These are phyloP conservation scores for Xylaria sp. DNA, from an alignment of 2,329 filamentous ascomycete genomes.

Conservation along the genomic window DNA sequence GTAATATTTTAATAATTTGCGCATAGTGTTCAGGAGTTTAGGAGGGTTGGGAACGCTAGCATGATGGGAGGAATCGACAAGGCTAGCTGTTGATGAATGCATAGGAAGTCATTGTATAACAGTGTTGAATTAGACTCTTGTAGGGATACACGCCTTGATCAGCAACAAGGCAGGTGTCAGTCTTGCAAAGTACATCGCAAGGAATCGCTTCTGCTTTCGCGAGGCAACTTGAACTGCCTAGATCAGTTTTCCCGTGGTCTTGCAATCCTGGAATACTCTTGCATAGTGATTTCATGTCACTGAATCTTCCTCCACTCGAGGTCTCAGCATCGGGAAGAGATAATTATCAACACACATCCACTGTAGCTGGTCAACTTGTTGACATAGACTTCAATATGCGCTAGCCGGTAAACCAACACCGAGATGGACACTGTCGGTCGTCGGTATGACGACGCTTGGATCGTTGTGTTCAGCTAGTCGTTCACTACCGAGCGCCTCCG, in stretches of 20 bases:
- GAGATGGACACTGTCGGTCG: neutral
- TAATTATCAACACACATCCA: constrained; percentile 6
- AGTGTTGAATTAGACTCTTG: constrained; percentile 34
- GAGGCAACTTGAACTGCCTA: no score
- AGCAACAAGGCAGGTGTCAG: constrained; percentile 5
- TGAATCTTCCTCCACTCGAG: neutral
- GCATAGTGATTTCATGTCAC: neutral
- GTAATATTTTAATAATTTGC: constrained; percentile 2
- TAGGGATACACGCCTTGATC: neutral
- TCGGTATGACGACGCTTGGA: constrained; percentile 3
- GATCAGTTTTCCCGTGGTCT: neutral
- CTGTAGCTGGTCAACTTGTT: neutral
- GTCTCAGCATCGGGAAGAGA: neutral
- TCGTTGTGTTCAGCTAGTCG: neutral
- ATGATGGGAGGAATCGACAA: constrained; percentile 20
- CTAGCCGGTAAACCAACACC: neutral
- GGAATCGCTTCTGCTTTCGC: neutral
- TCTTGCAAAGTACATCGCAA: neutral
- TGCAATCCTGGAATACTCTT: neutral
- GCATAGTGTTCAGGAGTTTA: constrained; percentile 21
- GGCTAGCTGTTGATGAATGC: constrained; percentile 15
- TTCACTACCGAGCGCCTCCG: neutral
- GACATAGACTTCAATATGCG: neutral
- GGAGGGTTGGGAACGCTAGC: constrained; percentile 15
- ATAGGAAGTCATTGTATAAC: constrained; percentile 36